These are phyloP conservation scores for Salvia rosmarinus DNA, from an alignment of 257 asterid species.

Conservation along the genomic window DNA sequence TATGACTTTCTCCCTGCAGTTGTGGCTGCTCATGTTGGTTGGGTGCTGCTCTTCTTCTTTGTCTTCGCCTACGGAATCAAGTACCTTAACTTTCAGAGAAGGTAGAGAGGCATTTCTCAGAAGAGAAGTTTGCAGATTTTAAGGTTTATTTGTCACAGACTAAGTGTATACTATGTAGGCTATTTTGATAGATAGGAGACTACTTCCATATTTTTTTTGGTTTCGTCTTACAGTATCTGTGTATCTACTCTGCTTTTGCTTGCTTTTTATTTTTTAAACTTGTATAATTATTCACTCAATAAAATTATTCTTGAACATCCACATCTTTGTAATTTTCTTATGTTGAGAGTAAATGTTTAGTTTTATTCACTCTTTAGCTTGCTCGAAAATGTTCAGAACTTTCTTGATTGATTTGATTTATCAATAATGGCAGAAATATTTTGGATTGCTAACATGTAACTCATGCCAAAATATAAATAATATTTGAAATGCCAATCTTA, in stretches of 20 bases:
- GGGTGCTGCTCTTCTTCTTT: slow-evolving; percentile 80
- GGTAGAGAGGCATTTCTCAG: slow-evolving; percentile 34
- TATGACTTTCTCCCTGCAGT: slow-evolving; percentile 64
- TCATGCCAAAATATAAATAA: neutral
- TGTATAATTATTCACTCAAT: slow-evolving; percentile 6
- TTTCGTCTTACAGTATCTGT: neutral
- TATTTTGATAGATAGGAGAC: slow-evolving; percentile 20
- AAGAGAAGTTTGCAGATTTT: neutral
- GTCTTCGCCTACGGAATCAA: slow-evolving; percentile 83
- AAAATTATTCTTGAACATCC: neutral
- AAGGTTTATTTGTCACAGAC: slow-evolving; percentile 11
- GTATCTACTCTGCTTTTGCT: slow-evolving; percentile 7
- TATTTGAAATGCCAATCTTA: neutral
- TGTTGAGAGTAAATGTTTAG: neutral
- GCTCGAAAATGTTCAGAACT: neutral
- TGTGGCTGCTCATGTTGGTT: slow-evolving; percentile 76
- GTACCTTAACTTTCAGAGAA: slow-evolving; percentile 79
- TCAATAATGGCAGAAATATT: neutral
- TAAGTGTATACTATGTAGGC: slow-evolving; percentile 33
- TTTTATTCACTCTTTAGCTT: neutral
- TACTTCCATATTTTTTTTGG: neutral
- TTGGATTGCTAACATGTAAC: neutral
- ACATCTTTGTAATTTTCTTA: neutral
- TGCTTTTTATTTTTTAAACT: neutral
- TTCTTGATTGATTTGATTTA: neutral